Evolutionary conservation across 495 filamentous ascomycete genomes (phyloP), one percentile per base, ranked within the genome.

Genomic region (Podospora didyma): DNA sequence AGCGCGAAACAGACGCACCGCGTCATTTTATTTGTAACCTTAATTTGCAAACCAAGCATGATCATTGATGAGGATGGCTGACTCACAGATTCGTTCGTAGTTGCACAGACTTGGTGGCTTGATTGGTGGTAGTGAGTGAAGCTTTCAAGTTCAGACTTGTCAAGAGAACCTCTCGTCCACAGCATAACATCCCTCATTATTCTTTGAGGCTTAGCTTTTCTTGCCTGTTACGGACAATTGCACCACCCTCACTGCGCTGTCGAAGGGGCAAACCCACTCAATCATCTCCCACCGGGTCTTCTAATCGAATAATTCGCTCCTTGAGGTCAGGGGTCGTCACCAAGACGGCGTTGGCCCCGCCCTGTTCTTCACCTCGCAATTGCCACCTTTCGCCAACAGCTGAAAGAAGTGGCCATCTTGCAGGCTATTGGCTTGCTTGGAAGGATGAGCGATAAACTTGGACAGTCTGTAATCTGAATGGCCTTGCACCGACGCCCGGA

Each of bases 41-140:
- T 31, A 4, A 31, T 31, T 31, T 31, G 3, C 26, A 31, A 31
- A 3, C 9, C 26, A 31, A 31, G 9, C 26, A n/a, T 16, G 7
- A 16, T 7, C 7, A 20, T 9, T 22, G 45, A 26, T 19, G 45
- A 47, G 22, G 45, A 22, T 26, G 14, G 20, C 45, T 14, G 22
- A 47, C 26, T 31, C 26, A 31, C 26, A 31, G 3, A 17, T 14
- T 42, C 12, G 21, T 45, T 59, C 35, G 59, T n/a, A n/a, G n/a
- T n/a, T n/a, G n/a, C 59, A 54, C 59, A 54, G 59, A 62, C 59
- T 24, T 39, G 3, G 14, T 23, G 50, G 37, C 39, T 39, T 52
- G 39, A 19, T 54, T 48, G 26, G 48, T 41, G 45, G 55, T 58
- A 39, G 55, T 45, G 9, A 31, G 9, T n/a, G n/a, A n/a, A n/a